Evolutionary conservation across 2,329 filamentous ascomycete genomes (phyloP).

Genomic region (Aspergillus hiratsukae): DNA sequence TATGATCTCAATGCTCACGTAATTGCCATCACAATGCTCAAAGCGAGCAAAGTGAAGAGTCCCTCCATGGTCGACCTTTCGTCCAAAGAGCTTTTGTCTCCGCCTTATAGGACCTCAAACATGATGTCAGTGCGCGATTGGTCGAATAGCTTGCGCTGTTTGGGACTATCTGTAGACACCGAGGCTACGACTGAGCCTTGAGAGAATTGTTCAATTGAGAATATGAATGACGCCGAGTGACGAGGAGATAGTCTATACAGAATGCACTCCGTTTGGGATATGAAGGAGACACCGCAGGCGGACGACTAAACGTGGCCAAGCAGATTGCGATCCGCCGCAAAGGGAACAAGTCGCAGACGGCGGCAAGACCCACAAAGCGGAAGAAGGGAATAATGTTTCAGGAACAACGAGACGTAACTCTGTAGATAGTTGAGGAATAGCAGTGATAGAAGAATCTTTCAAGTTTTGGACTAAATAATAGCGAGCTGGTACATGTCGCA

Average conservation of each 20-base stretch:
- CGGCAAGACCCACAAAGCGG: conserved; percentile 1
- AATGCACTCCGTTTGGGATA: background rate
- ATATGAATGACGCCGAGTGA: background rate
- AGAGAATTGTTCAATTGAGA: background rate
- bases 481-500: background rate
- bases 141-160: background rate
- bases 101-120: conserved; percentile 25
- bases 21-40: conserved; percentile 63
- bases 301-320: conserved; percentile 20
- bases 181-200: background rate
- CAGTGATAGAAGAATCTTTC: background rate
- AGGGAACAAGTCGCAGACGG: conserved; percentile 7
- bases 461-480: background rate
- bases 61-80: conserved; percentile 53
- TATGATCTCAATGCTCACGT: conserved; percentile 45
- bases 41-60: conserved; percentile 59
- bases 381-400: background rate
- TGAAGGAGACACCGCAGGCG: conserved; percentile 1
- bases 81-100: conserved; percentile 20
- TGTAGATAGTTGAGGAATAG: background rate
- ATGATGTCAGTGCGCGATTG: conserved; percentile 20
- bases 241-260: background rate
- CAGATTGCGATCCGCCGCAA: conserved; percentile 19
- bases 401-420: background rate
- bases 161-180: background rate